Evolutionary conservation across 305 asterid species (phyloP).

Genomic region (Stenogyne calaminthoides): DNA sequence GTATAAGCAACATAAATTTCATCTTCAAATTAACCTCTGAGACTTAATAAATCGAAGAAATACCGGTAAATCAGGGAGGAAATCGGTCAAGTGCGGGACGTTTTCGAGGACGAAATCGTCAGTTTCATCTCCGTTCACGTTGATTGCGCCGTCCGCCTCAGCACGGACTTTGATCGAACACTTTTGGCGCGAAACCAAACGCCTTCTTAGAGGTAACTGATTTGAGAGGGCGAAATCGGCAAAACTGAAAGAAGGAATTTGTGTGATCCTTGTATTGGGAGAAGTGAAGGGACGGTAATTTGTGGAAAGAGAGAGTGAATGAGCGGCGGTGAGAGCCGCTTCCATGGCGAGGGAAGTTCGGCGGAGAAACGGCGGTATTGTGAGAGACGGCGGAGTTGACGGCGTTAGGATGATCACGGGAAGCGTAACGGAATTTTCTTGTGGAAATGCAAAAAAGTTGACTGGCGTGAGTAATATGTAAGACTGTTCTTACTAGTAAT

Average conservation of each 20-base stretch:
- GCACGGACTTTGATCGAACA: slow-evolving; percentile 41
- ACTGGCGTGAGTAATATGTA: too few species aligned
- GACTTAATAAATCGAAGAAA: background rate
- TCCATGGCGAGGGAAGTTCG: too few species aligned
- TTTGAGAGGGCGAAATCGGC: slow-evolving; percentile 30
- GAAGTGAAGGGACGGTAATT: slow-evolving; percentile 27
- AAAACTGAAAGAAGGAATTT: slow-evolving; percentile 30
- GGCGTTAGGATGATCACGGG: background rate
- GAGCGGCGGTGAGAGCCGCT: slow-evolving; percentile 32
- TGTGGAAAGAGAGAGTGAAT: slow-evolving; percentile 32
- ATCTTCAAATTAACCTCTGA: background rate
- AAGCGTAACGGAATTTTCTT: slow-evolving; percentile 6
- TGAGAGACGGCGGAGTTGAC: slow-evolving; percentile 26
- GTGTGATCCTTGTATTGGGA: slow-evolving; percentile 16
- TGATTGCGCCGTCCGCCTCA: slow-evolving; percentile 34
- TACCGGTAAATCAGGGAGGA: slow-evolving; percentile 85
- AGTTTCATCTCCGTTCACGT: slow-evolving; percentile 22
- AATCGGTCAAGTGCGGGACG: slow-evolving; percentile 81
- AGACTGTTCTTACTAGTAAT: too few species aligned
- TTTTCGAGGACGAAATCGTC: slow-evolving; percentile 76
- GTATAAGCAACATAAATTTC: background rate
- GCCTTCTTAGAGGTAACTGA: slow-evolving; percentile 21
- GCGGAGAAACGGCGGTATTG: too few species aligned
- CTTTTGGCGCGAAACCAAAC: slow-evolving; percentile 40
- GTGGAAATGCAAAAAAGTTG: background rate